phyloP scores from a whole-genome alignment of 2,329 filamentous ascomycete genomes.

The Basipetospora chlamydospora region DNA sequence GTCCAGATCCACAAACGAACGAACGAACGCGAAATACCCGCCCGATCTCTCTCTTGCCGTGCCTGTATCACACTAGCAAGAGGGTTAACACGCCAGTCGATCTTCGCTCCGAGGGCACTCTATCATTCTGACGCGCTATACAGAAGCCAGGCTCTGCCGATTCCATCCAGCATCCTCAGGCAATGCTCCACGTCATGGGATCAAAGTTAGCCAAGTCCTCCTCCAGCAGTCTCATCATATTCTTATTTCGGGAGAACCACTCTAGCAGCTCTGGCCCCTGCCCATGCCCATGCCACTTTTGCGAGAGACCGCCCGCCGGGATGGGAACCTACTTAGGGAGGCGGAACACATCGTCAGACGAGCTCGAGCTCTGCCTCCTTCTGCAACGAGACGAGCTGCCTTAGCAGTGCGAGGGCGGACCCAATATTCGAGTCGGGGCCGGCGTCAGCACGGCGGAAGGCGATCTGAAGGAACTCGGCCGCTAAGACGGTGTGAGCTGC shows the following conservation, averaged over 20 bases:
- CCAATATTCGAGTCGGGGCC: no score
- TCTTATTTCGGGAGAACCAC: constrained; percentile 52
- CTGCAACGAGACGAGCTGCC: constrained; percentile 37
- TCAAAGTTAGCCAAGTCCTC: constrained; percentile 38
- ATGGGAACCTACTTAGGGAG: constrained; percentile 31
- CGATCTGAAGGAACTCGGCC: constrained; percentile 37
- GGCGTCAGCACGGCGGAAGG: constrained; percentile 35
- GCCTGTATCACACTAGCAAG: no score
- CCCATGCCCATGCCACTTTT: no score
- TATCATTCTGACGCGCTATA: no score
- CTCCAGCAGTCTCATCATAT: constrained; percentile 51
- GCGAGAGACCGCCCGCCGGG: constrained; percentile 29
- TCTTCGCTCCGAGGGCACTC: no score
- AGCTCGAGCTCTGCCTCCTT: constrained; percentile 23
- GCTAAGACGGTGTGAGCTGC: constrained; percentile 40
- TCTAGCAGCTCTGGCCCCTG: constrained; percentile 48
- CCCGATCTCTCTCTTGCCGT: no score
- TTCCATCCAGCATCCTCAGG: no score
- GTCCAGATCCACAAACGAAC: no score
- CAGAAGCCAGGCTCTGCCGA: no score
- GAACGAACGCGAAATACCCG: no score
- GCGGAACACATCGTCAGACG: constrained; percentile 23
- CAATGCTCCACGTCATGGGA: constrained; percentile 6
- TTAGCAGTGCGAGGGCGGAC: constrained; percentile 34
- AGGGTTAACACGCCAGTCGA: no score